Evolutionary conservation across 2,329 filamentous ascomycete species (phyloP).

Genomic region (Eutypa lata): DNA sequence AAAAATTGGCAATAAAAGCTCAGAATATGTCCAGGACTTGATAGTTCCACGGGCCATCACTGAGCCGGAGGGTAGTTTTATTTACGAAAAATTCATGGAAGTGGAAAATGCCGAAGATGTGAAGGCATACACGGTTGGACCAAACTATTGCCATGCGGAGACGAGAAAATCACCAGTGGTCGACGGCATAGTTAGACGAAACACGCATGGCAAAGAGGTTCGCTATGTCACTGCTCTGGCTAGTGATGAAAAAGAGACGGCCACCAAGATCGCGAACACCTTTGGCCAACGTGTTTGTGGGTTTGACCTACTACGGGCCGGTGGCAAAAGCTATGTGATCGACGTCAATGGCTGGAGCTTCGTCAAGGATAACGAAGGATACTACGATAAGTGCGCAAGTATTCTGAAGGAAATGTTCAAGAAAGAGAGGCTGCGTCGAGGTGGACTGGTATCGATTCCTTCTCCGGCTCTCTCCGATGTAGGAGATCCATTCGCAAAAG

Average conservation of each 20-base stretch:
- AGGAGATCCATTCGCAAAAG: constrained; percentile 28
- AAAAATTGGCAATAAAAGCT: constrained; percentile 99
- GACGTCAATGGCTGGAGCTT: constrained; percentile 99
- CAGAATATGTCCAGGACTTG: constrained; percentile 81
- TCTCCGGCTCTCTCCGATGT: constrained; percentile 45
- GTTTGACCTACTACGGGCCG: constrained; percentile 87
- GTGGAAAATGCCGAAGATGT: constrained; percentile 98
- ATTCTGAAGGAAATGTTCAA: constrained; percentile 89
- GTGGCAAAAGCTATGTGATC: constrained; percentile 91
- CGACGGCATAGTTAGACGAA: constrained; percentile 90
- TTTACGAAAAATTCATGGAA: constrained; percentile 96
- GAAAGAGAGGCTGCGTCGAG: constrained; percentile 67
- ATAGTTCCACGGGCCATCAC: constrained; percentile 75
- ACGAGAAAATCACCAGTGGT: constrained; percentile 97
- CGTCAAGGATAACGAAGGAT: constrained; percentile 98
- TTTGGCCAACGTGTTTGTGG: constrained; percentile 96
- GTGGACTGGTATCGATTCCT: constrained; percentile 55
- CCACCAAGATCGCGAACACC: constrained; percentile 81
- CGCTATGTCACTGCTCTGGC: constrained; percentile 87
- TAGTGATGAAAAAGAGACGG: constrained; percentile 78
- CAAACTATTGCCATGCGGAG: constrained; percentile 91
- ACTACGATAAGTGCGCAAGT: constrained; percentile 86
- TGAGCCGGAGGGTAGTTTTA: constrained; percentile 78
- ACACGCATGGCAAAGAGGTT: constrained; percentile 95
- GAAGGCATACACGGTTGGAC: constrained; percentile 95